phyloP scores from a whole-genome alignment of 2,329 filamentous ascomycete species.

The Mycosphaerella sp. region DNA sequence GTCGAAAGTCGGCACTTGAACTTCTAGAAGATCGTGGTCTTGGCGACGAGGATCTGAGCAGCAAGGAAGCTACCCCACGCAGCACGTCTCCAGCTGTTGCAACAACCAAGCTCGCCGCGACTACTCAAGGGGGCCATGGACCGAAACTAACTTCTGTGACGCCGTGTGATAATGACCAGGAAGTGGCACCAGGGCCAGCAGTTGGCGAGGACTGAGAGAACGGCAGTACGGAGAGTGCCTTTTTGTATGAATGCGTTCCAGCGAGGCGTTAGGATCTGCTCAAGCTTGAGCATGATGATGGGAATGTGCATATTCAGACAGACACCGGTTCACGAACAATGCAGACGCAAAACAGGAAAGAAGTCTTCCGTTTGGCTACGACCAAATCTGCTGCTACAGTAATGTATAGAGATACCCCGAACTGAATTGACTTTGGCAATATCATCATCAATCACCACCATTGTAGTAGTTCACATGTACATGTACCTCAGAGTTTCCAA shows the following conservation, averaged over 20 bases:
- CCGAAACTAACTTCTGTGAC: background rate
- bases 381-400: background rate
- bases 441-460: no score
- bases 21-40: constrained; percentile 53
- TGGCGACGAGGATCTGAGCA: constrained; percentile 19
- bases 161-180: background rate
- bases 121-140: no score
- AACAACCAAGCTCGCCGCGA: background rate
- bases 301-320: background rate
- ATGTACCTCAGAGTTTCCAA: no score
- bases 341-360: background rate
- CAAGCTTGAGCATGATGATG: no score
- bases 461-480: no score
- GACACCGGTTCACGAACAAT: background rate
- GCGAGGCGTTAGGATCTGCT: constrained; percentile 1
- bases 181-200: background rate
- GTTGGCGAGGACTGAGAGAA: background rate
- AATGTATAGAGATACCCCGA: background rate
- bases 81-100: constrained; percentile 6
- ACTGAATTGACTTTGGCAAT: background rate
- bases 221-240: background rate
- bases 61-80: constrained; percentile 26
- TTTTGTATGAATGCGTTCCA: constrained; percentile 1
- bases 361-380: background rate
- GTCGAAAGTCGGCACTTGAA: constrained; percentile 50